Evolutionary conservation across 2,329 filamentous ascomycete genomes (phyloP), one percentile per base, ranked within the genome.

Genomic region (Geoglossum cookeanum): DNA sequence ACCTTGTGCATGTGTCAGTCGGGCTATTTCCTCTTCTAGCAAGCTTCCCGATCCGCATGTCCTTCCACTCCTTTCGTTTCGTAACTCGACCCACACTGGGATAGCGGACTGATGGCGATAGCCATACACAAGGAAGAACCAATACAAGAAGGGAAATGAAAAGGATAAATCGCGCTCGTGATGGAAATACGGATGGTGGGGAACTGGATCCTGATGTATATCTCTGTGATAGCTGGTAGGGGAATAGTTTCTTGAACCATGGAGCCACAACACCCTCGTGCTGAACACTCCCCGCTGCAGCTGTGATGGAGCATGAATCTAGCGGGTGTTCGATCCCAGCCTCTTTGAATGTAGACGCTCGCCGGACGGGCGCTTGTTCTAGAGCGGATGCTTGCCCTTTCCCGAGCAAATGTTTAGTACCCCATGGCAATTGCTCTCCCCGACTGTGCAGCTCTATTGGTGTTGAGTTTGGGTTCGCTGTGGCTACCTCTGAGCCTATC

Each of bases 1-100:
- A 87, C 66, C 83, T 71, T 57, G 76, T 75, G 64, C 83, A 86
- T 13, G 81, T 73, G 61, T 78, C 71, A 1, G 76, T 79, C 13
- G 8, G 42, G 35, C 57, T 55, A 49, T 58, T 49, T 48, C 56
- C 49, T 17, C 58, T 29, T 44, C 37, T 47, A 17, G 42, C 27
- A 58, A 35, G 15, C 47, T 53, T 51, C 35, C 51, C 57, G 32
- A 60, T 57, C 48, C 13, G 39, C 15, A 8, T 58, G 57, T 32
- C 49, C 30, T 58, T 35, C 61, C 58, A 3, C 22, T 9, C 22
- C 13, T 15, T 30, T 11, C n/a, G n/a, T 30, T 42, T 29, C 3
- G 44, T 22, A 2, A 60, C 55, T 22, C 62, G 56, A 51, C 59
- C 61, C 32, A 59, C 35, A n/a, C 58, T 53, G 22, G 55, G 55